These are phyloP conservation scores for Diaporthe sp. DNA, from an alignment of 2,329 filamentous ascomycete genomes.

Conservation along the genomic window DNA sequence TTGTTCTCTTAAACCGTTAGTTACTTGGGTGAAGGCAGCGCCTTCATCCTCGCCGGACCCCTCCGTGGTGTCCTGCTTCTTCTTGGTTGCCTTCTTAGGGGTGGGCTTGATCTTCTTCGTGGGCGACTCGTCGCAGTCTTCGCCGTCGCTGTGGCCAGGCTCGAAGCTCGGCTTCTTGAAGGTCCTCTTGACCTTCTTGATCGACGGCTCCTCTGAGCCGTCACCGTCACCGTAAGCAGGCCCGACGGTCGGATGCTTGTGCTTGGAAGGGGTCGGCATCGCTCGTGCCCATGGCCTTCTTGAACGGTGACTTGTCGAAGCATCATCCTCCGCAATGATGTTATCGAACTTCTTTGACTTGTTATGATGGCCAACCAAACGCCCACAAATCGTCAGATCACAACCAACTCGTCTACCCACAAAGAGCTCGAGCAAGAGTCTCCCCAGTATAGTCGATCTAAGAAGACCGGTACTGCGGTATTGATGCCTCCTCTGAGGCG, in stretches of 20 bases:
- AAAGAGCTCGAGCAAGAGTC: too few relatives aligned
- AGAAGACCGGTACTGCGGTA: too few relatives aligned
- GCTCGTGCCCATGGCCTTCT: conserved; percentile 8
- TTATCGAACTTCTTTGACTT: too few relatives aligned
- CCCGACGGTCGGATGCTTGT: neutral
- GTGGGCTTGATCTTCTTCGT: neutral
- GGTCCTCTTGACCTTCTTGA: conserved; percentile 6
- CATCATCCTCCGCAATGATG: too few relatives aligned
- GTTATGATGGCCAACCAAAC: too few relatives aligned
- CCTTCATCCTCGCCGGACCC: neutral
- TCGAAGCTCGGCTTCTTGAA: too few relatives aligned
- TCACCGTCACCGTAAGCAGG: neutral
- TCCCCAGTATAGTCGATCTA: too few relatives aligned
- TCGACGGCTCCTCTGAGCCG: neutral
- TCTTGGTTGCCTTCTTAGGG: neutral
- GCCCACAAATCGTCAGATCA: too few relatives aligned
- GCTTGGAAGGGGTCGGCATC: neutral
- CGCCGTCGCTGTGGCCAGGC: too few relatives aligned
- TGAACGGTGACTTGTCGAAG: neutral
- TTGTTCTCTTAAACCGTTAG: neutral
- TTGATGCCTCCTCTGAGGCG: too few relatives aligned
- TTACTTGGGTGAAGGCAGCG: neutral
- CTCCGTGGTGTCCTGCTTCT: neutral
- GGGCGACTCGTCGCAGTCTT: neutral
- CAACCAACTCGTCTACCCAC: too few relatives aligned